Evolutionary conservation across 805 yeast species (phyloP).

Genomic region (Candida mattraensis): DNA sequence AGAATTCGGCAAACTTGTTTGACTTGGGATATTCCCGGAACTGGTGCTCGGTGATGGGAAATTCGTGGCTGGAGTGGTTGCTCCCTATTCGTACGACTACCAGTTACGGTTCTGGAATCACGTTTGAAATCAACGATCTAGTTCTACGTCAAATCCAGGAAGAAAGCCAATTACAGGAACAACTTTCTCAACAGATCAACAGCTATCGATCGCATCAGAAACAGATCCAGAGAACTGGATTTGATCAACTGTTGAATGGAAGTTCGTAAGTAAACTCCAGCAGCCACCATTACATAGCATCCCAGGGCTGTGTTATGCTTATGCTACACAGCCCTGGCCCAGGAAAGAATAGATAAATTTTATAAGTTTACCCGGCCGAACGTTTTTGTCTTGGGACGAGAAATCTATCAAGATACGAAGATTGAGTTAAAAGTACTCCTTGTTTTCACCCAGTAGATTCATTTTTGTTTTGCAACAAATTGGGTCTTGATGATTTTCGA

Average conservation of each 20-base stretch:
- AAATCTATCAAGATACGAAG: constrained; percentile 1
- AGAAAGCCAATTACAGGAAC: constrained; percentile 45
- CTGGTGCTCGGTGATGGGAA: constrained; percentile 76
- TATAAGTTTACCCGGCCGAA: constrained; percentile 4
- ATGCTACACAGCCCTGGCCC: too few species aligned
- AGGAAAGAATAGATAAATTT: neutral
- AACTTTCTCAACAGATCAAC: constrained; percentile 43
- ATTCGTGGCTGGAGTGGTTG: constrained; percentile 62
- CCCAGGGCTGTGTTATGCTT: too few species aligned
- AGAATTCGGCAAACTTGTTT: constrained; percentile 63
- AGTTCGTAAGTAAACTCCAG: neutral
- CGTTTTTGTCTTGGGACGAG: neutral
- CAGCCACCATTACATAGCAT: too few species aligned
- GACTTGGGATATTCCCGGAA: constrained; percentile 68
- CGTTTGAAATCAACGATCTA: constrained; percentile 47
- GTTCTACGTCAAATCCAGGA: constrained; percentile 40
- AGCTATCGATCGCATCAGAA: constrained; percentile 26
- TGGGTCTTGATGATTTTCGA: constrained; percentile 41
- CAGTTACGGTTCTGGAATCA: constrained; percentile 46
- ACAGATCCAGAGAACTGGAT: constrained; percentile 22
- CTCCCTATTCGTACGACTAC: constrained; percentile 47
- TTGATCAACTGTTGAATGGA: neutral
- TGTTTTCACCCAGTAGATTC: neutral
- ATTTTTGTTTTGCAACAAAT: constrained; percentile 1
- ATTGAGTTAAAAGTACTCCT: neutral